Conservation (phyloP, 2,329 filamentous ascomycete genomes). For the Alternaria longipes region DNA sequence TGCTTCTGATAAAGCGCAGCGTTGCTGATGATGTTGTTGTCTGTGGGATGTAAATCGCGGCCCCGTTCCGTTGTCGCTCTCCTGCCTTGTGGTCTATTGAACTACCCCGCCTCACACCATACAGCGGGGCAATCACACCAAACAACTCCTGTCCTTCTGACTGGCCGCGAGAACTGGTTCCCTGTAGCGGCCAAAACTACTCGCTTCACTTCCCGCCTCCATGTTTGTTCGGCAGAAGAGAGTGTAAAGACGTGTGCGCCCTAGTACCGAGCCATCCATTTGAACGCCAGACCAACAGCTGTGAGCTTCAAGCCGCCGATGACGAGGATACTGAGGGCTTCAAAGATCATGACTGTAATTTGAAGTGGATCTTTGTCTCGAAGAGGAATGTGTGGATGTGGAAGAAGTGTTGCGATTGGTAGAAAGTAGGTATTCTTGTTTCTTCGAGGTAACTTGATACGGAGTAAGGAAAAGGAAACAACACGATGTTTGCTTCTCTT, state of each 20-base stretch:
- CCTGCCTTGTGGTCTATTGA: not conserved
- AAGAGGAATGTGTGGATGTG: not conserved
- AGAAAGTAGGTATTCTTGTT: not conserved
- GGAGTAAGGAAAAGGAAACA: not conserved
- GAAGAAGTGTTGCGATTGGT: not conserved
- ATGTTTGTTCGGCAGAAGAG: not conserved
- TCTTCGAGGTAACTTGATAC: not conserved
- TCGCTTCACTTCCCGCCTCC: not conserved
- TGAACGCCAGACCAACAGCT: conserved; percentile 39
- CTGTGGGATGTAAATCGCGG: not conserved
- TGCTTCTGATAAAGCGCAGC: not conserved
- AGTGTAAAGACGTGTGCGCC: not conserved
- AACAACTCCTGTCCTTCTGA: not conserved
- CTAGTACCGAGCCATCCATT: conserved; percentile 38
- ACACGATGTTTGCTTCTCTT: conserved; percentile 1
- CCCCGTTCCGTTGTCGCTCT: conserved; percentile 4
- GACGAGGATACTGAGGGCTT: conserved; percentile 34
- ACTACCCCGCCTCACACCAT: conserved; percentile 17
- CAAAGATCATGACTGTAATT: conserved; percentile 27
- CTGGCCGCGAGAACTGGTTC: not conserved
- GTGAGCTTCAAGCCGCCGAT: conserved; percentile 44
- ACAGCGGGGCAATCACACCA: conserved; percentile 34
- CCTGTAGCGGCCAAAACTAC: not conserved
- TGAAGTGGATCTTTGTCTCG: not conserved
- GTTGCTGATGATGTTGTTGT: not conserved